These are phyloP conservation scores for Bisporella sp. DNA, from an alignment of 2,329 filamentous ascomycete species.

Conservation along the genomic window DNA sequence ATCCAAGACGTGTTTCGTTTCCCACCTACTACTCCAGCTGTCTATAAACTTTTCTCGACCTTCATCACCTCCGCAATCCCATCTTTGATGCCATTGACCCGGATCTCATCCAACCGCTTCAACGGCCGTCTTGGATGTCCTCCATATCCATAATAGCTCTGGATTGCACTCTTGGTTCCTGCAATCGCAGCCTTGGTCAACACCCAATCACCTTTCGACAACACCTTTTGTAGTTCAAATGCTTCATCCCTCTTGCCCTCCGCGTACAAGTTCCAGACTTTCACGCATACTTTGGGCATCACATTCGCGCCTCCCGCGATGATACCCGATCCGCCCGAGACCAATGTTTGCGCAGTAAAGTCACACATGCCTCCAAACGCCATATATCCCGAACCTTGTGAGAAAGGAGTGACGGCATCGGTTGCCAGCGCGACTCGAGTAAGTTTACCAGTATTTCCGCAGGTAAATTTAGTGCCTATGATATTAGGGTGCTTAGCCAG, in stretches of 20 bases:
- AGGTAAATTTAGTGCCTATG: slow-evolving; percentile 85
- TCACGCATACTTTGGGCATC: slow-evolving; percentile 73
- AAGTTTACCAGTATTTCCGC: slow-evolving; percentile 83
- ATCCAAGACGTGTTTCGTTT: no score
- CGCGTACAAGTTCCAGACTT: slow-evolving; percentile 69
- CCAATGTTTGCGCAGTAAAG: slow-evolving; percentile 76
- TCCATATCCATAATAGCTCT: slow-evolving; percentile 77
- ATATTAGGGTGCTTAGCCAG: slow-evolving; percentile 78
- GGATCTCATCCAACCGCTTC: slow-evolving; percentile 54
- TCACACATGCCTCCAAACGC: slow-evolving; percentile 84
- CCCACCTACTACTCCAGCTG: no score
- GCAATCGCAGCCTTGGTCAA: slow-evolving; percentile 77
- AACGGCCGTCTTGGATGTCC: slow-evolving; percentile 68
- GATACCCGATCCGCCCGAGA: slow-evolving; percentile 73
- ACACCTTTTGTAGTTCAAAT: slow-evolving; percentile 65
- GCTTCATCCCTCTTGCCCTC: slow-evolving; percentile 71
- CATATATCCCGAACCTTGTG: slow-evolving; percentile 63
- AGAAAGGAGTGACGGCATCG: slow-evolving; percentile 59
- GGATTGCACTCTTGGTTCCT: slow-evolving; percentile 78
- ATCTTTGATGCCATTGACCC: slow-evolving; percentile 44
- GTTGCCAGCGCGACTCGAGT: slow-evolving; percentile 71
- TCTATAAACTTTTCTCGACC: slow-evolving; percentile 43
- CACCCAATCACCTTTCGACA: slow-evolving; percentile 75
- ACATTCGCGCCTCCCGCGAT: slow-evolving; percentile 84
- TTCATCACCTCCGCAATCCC: slow-evolving; percentile 59